A percentile compares a stretch with the other conserved stretches of the same genome.
These are phyloP conservation scores for Spiraea crenata DNA, from an alignment of 331 rosid genomes.

Conservation along the genomic window DNA sequence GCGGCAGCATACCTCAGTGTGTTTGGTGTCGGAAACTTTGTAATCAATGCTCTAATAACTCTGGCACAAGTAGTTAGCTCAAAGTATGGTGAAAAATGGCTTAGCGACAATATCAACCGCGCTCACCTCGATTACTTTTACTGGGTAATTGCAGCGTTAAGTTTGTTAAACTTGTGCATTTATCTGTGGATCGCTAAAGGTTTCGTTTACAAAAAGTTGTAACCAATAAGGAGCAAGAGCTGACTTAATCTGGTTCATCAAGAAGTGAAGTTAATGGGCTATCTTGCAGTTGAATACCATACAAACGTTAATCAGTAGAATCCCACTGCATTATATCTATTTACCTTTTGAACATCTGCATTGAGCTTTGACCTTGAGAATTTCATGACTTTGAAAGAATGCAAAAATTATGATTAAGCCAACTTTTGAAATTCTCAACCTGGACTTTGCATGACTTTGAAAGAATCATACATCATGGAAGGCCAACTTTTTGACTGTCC, in stretches of 20 bases:
- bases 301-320: no score
- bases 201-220: slow-evolving; percentile 34
- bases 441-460: neutral
- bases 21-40: slow-evolving; percentile 26
- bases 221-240: slow-evolving; percentile 1
- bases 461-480: neutral
- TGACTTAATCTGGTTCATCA: neutral
- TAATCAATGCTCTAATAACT: slow-evolving; percentile 16
- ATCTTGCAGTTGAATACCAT: neutral
- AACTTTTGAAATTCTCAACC: no score
- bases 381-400: neutral
- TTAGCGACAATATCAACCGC: slow-evolving; percentile 39
- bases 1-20: slow-evolving; percentile 38
- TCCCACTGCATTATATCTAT: no score
- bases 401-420: no score
- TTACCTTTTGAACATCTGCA: no score
- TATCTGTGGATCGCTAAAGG: slow-evolving; percentile 24
- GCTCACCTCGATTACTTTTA: slow-evolving; percentile 46
- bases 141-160: slow-evolving; percentile 42
- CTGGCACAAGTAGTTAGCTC: slow-evolving; percentile 22
- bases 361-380: no score
- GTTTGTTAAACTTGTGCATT: slow-evolving; percentile 31
- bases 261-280: neutral
- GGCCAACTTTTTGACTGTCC: slow-evolving; percentile 11
- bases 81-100: slow-evolving; percentile 32